Evolutionary conservation across 805 yeast genomes (phyloP).

Genomic region (Lipomyces lipofer): DNA sequence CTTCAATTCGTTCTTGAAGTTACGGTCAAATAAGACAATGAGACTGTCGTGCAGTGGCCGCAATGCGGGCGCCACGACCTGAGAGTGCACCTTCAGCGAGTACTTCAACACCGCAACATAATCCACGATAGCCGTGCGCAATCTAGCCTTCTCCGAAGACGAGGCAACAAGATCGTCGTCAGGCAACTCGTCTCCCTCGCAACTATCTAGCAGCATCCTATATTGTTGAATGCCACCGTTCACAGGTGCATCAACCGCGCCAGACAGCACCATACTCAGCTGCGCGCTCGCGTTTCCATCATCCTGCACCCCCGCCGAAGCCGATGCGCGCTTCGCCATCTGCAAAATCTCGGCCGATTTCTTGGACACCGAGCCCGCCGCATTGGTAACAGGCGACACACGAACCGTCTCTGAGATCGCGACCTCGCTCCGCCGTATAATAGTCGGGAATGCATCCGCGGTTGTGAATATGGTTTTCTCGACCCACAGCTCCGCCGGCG

Average conservation of each 20-base stretch:
- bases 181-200: not conserved
- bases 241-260: slow-evolving; percentile 89
- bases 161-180: slow-evolving; percentile 6
- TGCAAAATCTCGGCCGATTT: slow-evolving; percentile 74
- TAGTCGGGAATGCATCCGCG: slow-evolving; percentile 74
- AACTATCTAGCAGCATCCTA: slow-evolving; percentile 58
- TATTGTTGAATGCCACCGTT: slow-evolving; percentile 91
- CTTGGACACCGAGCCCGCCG: slow-evolving; percentile 61
- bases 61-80: slow-evolving; percentile 57
- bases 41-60: slow-evolving; percentile 67
- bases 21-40: slow-evolving; percentile 60
- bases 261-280: slow-evolving; percentile 43
- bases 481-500: slow-evolving; percentile 71
- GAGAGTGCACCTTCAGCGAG: slow-evolving; percentile 68
- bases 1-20: slow-evolving; percentile 65
- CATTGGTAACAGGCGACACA: slow-evolving; percentile 83
- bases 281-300: slow-evolving; percentile 50
- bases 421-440: slow-evolving; percentile 82
- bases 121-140: slow-evolving; percentile 41
- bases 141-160: slow-evolving; percentile 3
- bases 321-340: slow-evolving; percentile 49
- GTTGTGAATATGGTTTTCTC: slow-evolving; percentile 83
- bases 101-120: slow-evolving; percentile 63
- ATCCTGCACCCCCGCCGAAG: slow-evolving; percentile 26
- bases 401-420: slow-evolving; percentile 49